Evolutionary conservation across 164 flowering plant species (phyloP).

Genomic region (Piper betle): DNA sequence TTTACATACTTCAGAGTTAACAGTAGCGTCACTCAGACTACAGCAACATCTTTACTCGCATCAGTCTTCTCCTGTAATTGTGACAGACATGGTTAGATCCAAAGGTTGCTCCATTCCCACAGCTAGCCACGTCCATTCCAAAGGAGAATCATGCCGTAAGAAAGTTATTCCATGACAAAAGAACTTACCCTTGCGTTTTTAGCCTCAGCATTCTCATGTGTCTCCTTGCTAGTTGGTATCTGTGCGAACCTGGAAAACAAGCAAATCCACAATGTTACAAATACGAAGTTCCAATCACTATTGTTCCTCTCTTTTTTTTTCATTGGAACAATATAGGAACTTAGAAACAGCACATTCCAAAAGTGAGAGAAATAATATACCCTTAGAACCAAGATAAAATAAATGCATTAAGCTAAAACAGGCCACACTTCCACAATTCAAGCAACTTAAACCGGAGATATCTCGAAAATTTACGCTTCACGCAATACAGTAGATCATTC

Average conservation of each 20-base stretch:
- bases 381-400: no score
- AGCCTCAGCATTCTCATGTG: constrained; percentile 35
- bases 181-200: not conserved
- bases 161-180: not conserved
- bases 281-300: not conserved
- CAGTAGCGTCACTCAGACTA: constrained; percentile 14
- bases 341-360: no score
- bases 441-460: no score
- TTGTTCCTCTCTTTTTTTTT: not conserved
- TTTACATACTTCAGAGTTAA: not conserved
- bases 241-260: constrained; percentile 34
- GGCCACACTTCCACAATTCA: no score
- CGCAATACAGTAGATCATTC: no score
- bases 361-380: no score
- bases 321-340: no score
- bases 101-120: not conserved
- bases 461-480: no score
- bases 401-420: no score
- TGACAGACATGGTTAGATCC: not conserved
- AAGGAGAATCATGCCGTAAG: no score
- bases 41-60: constrained; percentile 43
- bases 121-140: not conserved
- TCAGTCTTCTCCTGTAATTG: constrained; percentile 26
- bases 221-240: constrained; percentile 15
- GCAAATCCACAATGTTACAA: not conserved